These are phyloP conservation scores for Parathielavia appendiculata DNA, from an alignment of 495 filamentous ascomycete genomes.

Conservation along the genomic window DNA sequence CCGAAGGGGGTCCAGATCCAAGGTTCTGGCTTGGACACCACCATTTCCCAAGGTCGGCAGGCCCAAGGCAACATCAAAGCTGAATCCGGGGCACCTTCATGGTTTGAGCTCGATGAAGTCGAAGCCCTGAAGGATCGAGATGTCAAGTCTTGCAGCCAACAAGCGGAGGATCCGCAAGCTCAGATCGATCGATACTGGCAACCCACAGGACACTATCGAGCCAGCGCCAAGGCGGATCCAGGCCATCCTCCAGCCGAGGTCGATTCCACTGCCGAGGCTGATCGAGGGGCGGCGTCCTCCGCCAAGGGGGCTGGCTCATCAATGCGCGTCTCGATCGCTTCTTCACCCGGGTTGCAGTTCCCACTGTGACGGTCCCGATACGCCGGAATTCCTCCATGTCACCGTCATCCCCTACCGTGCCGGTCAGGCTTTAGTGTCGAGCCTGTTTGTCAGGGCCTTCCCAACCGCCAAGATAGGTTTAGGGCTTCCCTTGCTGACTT, in stretches of 20 bases:
- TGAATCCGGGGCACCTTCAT: neutral
- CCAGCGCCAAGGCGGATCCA: neutral
- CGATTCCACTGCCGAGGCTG: slow-evolving; percentile 8
- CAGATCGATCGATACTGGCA: slow-evolving; percentile 3
- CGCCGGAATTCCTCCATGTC: neutral
- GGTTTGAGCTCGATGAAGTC: neutral
- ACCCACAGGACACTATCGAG: too few relatives aligned
- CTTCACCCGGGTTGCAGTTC: neutral
- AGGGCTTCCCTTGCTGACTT: too few relatives aligned
- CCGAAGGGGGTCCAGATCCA: neutral
- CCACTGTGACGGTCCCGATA: neutral
- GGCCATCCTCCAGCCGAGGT: slow-evolving; percentile 4
- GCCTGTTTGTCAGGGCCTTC: too few relatives aligned
- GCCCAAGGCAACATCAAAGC: too few relatives aligned
- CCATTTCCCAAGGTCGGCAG: neutral
- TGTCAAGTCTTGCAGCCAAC: neutral
- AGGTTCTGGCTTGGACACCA: too few relatives aligned
- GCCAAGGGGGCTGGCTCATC: neutral
- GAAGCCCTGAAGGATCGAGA: neutral
- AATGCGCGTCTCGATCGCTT: slow-evolving; percentile 1
- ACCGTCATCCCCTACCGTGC: neutral
- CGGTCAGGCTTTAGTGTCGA: neutral
- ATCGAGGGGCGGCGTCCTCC: neutral
- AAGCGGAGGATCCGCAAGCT: neutral
- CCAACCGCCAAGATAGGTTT: too few relatives aligned